Evolutionary conservation across 1,284 basidiomycete species (phyloP).

Genomic region (Boletus semigastroideus): DNA sequence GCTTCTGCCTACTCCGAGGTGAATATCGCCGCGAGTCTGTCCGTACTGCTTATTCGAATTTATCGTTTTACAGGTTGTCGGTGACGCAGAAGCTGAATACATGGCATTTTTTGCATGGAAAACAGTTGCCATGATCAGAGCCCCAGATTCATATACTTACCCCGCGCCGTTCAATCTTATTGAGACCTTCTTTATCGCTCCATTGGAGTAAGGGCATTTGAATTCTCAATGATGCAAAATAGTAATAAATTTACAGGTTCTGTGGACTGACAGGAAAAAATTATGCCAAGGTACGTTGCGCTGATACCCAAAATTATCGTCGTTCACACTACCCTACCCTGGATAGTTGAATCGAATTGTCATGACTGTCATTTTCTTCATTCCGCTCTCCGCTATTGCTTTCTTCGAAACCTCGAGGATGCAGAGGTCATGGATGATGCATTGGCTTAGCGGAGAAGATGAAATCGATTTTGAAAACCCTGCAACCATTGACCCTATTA

Average conservation of each 20-base stretch:
- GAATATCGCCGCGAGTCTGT: constrained; percentile 31
- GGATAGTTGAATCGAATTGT: constrained; percentile 70
- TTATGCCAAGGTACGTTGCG: constrained; percentile 54
- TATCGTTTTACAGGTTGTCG: constrained; percentile 45
- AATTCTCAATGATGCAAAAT: not conserved
- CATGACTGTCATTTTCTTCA: constrained; percentile 78
- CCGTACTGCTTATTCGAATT: not conserved
- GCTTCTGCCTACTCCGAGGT: constrained; percentile 88
- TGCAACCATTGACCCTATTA: constrained; percentile 55
- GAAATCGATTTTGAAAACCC: constrained; percentile 67
- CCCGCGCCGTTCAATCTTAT: constrained; percentile 85
- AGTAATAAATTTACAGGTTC: constrained; percentile 39
- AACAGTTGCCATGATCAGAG: constrained; percentile 79
- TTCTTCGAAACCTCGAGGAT: constrained; percentile 68
- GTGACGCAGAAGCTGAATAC: constrained; percentile 74
- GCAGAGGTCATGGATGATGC: constrained; percentile 63
- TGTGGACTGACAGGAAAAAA: constrained; percentile 44
- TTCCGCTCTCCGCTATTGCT: constrained; percentile 75
- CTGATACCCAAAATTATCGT: not conserved
- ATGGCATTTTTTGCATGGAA: constrained; percentile 88
- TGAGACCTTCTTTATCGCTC: constrained; percentile 78
- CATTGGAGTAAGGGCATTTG: constrained; percentile 68
- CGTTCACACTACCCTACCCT: constrained; percentile 1
- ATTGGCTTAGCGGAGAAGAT: constrained; percentile 63
- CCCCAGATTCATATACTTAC: constrained; percentile 77